Evolutionary conservation across 2,329 filamentous ascomycete genomes (phyloP), one percentile per base, ranked within the genome.

Genomic region (Zarea fungicola): DNA sequence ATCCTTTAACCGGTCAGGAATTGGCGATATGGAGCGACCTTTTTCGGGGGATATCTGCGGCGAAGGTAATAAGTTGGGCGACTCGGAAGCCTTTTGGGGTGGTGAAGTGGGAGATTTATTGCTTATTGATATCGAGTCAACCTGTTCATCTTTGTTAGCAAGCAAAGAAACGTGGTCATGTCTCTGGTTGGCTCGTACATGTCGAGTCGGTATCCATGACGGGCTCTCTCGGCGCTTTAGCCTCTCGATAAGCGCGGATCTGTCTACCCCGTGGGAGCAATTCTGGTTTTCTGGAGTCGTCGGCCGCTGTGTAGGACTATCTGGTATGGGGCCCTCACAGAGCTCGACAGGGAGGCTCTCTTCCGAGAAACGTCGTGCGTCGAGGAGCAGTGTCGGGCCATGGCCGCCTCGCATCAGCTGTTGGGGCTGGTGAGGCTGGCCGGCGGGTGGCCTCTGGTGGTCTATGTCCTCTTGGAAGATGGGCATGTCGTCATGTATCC

Each of bases 221-320:
- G 87, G 84, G 60, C 81, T 86, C 66, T 90, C 83, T 26, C 82
- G 83, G 64, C 80, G 81, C 70, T 96, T 96, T 56, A 96, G 76
- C 55, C 84, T 79, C 66, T 90, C 81, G 50, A 97, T 96, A 58
- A 96, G 72, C 65, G 91, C 85, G 50, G 82, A 81, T 55, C 91
- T 79, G 63, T 89, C 83, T 16, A 74, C 75, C 29, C 72, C 73
- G 11, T 68, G 58, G 22, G 51, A 52, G 14, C 60, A 61, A 42
- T 59, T 57, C 21, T 62, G 57, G 26, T 22, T 49, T 14, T 52
- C 54, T 6, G 58, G 58, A 11, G 55, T 57, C n/a, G 16, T 19
- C 16, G 31, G 32, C 21, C 52, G 37, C 9, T 65, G 55, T 26
- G 50, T 56, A 22, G 70, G 71, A 42, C 65, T 72, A 39, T 76